Conservation (phyloP, 2,329 filamentous ascomycete species). For the Calycina marina region DNA sequence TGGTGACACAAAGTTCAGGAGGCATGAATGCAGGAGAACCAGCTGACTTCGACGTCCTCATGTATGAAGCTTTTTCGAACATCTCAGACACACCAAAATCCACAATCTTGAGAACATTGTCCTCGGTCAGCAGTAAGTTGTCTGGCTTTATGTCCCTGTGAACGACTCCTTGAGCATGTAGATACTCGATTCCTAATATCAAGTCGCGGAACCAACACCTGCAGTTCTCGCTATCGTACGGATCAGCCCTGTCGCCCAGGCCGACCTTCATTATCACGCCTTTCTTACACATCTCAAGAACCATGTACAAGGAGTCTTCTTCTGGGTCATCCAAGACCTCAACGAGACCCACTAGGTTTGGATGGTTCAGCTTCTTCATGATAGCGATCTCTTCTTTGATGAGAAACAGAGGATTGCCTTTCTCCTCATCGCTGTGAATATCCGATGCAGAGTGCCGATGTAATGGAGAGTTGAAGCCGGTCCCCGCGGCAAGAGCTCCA, state of each 20-base stretch:
- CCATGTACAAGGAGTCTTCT: conserved; percentile 95
- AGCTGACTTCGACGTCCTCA: conserved; percentile 85
- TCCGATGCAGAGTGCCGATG: conserved; percentile 41
- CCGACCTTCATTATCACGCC: conserved; percentile 95
- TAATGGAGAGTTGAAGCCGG: conserved; percentile 26
- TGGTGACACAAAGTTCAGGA: conserved; percentile 77
- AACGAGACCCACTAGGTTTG: conserved; percentile 81
- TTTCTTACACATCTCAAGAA: conserved; percentile 97
- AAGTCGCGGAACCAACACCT: conserved; percentile 90
- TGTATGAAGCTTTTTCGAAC: conserved; percentile 77
- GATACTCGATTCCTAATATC: conserved; percentile 86
- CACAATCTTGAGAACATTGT: conserved; percentile 90
- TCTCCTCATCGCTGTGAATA: conserved; percentile 41
- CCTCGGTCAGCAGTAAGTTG: conserved; percentile 78
- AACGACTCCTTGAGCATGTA: conserved; percentile 87
- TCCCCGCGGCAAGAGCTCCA: conserved; percentile 29
- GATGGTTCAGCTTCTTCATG: conserved; percentile 97
- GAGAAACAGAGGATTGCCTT: conserved; percentile 59
- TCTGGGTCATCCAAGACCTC: conserved; percentile 93
- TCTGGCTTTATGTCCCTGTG: conserved; percentile 98
- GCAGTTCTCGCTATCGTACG: conserved; percentile 70
- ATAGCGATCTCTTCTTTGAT: conserved; percentile 96
- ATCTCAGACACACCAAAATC: conserved; percentile 99
- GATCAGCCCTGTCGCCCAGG: conserved; percentile 65
- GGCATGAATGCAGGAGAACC: conserved; percentile 91